Evolutionary conservation across 345 rosid genomes (phyloP), one percentile per base, ranked within the genome.

Genomic region (Populus alba): DNA sequence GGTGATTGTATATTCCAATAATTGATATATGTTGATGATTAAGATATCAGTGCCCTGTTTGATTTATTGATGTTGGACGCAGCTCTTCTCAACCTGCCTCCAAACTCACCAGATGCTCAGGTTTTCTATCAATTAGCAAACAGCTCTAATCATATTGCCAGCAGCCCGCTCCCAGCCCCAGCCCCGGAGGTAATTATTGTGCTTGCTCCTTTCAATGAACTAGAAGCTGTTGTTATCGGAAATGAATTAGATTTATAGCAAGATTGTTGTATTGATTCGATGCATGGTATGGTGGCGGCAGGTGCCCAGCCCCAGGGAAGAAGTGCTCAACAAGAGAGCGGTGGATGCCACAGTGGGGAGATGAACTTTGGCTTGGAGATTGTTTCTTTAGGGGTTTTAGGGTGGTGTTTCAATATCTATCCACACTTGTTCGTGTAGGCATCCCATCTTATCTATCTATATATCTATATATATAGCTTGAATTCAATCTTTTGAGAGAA

Each of bases 71-170:
- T 11, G 29, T 18, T 75, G 20, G 17, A 47, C 74, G 75, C 88
- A 88, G 92, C 83, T 47, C 89, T 90, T 63, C 83, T 91, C 16
- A 88, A 90, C 81, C 31, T 92, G 87, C 86, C 87, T 70, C 92
- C 96, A 3, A 88, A 87, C n/a, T 90, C 96, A 53, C 87, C 90
- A 43, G 91, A 92, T 51, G 94, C 96, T 70, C 89, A 90, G 80
- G 86, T 89, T 17, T 92, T 92, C 75, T 87, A 88, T 73, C 91
- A 87, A 70, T 69, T 89, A 70, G 82, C 37, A 0, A 84, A 80
- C 8, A 83, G 81, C 66, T 78, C 83, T 27, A 68, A 53, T 25
- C 67, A 77, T 22, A 27, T 41, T 39, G 78, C 76, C n/a, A 12
- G 3, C 43, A 69, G 75, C 77, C 82, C 10, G 76, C 83, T 77